A percentile compares a stretch with the other conserved stretches of the same genome.
These are phyloP conservation scores for Russula earlei DNA, from an alignment of 768 basidiomycete genomes.

Conservation along the genomic window DNA sequence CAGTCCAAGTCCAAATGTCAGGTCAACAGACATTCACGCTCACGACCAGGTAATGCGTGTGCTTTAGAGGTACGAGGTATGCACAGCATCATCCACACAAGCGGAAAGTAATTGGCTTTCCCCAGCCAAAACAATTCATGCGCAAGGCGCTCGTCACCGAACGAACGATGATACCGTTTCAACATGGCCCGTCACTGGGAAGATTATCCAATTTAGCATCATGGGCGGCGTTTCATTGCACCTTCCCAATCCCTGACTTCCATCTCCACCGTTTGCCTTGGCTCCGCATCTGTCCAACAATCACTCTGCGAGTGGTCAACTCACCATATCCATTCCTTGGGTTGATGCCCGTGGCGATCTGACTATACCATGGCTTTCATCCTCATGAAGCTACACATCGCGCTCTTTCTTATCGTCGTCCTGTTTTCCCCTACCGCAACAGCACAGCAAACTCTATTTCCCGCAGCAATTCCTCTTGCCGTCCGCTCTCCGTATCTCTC, in stretches of 20 bases:
- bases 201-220: neutral
- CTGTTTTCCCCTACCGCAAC: neutral
- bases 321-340: neutral
- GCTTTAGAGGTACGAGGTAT: too few relatives aligned
- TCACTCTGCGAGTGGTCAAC: slow-evolving; percentile 2
- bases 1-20: too few relatives aligned
- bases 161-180: too few relatives aligned
- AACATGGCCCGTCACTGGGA: too few relatives aligned
- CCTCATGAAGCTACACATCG: neutral
- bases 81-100: too few relatives aligned
- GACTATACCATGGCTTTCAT: neutral
- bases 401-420: neutral
- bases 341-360: neutral
- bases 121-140: too few relatives aligned
- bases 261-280: neutral
- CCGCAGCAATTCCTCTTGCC: slow-evolving; percentile 22
- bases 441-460: slow-evolving; percentile 17
- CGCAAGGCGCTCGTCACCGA: too few relatives aligned
- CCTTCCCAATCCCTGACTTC: neutral
- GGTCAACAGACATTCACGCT: too few relatives aligned
- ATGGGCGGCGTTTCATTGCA: neutral
- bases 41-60: too few relatives aligned
- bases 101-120: too few relatives aligned
- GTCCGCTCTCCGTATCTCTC: slow-evolving; percentile 25
- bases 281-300: neutral